phyloP scores from a whole-genome alignment of 1,284 basidiomycete species.

The Phellopilus nigrolimitatus region DNA sequence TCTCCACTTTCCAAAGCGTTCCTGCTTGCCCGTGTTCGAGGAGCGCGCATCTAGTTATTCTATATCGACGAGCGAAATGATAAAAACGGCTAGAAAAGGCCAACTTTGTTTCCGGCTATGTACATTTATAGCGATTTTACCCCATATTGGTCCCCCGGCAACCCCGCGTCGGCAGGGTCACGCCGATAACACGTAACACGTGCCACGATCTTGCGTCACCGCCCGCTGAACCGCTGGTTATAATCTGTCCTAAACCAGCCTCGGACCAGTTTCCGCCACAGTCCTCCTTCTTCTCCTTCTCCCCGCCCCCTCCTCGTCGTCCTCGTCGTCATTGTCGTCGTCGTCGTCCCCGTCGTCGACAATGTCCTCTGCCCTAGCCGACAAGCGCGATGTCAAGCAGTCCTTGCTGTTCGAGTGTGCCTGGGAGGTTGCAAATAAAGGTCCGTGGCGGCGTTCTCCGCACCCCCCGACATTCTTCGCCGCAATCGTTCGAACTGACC shows the following conservation, averaged over 20 bases:
- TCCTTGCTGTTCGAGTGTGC: constrained; percentile 85
- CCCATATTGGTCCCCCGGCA: no score
- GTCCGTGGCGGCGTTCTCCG: constrained; percentile 27
- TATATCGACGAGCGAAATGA: no score
- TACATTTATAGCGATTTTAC: no score
- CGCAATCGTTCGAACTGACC: constrained; percentile 2
- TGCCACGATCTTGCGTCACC: not conserved
- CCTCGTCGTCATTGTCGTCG: not conserved
- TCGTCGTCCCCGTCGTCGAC: not conserved
- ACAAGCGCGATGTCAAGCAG: constrained; percentile 70
- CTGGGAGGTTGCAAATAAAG: constrained; percentile 94
- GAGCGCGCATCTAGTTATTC: no score
- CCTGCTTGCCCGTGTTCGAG: no score
- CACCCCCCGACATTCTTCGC: no score
- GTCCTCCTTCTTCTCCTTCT: not conserved
- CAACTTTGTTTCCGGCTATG: no score
- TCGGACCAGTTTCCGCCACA: not conserved
- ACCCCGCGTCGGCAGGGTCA: no score
- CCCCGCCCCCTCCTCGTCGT: not conserved
- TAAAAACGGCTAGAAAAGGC: no score
- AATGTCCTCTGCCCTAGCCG: constrained; percentile 17
- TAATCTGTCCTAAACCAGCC: no score
- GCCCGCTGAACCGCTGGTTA: no score
- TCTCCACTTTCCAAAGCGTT: no score
- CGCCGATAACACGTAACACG: not conserved